Percentiles rank a stretch among this genome's conserved stretches.
Conservation (phyloP, 805 yeast genomes). For the Yarrowia sp. region DNA sequence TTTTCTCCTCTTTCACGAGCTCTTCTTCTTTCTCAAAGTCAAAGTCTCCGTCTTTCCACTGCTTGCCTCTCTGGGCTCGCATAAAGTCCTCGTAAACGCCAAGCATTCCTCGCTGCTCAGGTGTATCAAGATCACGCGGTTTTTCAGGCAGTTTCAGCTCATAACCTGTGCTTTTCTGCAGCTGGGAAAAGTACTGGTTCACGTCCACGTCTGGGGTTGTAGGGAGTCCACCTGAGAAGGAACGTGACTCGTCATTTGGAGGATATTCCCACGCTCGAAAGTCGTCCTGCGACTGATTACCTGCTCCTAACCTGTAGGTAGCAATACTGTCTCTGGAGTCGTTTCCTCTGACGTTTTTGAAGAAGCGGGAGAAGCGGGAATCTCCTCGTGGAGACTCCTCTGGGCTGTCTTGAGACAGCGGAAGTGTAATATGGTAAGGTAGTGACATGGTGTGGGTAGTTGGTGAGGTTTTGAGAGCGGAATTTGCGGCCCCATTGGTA, state of each 20-base stretch:
- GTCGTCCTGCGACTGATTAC: neutral
- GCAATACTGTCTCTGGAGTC: neutral
- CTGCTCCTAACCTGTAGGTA: neutral
- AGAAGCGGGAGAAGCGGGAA: slow-evolving; percentile 12
- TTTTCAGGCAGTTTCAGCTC: neutral
- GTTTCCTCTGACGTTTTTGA: neutral
- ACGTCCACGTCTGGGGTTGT: neutral
- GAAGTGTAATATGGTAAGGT: slow-evolving; percentile 5
- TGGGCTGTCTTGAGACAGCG: neutral
- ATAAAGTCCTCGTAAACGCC: slow-evolving; percentile 12
- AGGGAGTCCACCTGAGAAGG: neutral
- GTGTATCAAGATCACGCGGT: neutral
- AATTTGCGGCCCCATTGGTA: too few relatives aligned
- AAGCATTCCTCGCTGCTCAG: slow-evolving; percentile 2
- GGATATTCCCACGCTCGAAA: neutral
- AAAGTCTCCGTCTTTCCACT: slow-evolving; percentile 1
- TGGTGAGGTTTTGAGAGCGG: neutral
- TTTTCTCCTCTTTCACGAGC: neutral
- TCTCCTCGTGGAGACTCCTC: neutral
- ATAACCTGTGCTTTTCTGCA: neutral
- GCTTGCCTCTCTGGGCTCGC: slow-evolving; percentile 1
- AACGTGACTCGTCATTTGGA: neutral
- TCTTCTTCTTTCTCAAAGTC: neutral
- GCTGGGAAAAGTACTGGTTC: neutral
- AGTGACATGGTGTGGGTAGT: neutral